These are phyloP conservation scores for Candida taoyuanica DNA, from an alignment of 805 yeast genomes.

Conservation along the genomic window DNA sequence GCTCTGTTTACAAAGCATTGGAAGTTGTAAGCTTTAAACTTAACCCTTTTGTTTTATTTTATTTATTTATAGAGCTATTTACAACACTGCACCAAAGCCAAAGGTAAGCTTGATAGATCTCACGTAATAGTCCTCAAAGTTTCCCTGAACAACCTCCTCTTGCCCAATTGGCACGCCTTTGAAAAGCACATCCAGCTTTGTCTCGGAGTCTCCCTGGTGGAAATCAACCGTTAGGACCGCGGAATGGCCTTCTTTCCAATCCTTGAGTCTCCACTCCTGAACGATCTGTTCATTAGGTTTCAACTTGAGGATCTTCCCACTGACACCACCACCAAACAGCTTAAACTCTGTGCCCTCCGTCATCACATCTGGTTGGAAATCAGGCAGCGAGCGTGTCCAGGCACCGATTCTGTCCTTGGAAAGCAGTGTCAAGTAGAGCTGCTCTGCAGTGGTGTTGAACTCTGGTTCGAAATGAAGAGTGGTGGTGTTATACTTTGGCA, in stretches of 20 bases:
- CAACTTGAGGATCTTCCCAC: conserved; percentile 62
- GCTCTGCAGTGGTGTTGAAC: conserved; percentile 86
- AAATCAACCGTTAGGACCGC: conserved; percentile 65
- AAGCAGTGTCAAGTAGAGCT: conserved; percentile 70
- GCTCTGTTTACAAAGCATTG: too few species aligned
- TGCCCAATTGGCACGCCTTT: conserved; percentile 93
- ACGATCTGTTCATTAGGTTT: conserved; percentile 55
- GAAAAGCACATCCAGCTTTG: conserved; percentile 73
- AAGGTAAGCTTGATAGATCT: conserved; percentile 86
- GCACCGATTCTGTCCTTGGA: conserved; percentile 78
- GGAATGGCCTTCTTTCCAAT: conserved; percentile 84
- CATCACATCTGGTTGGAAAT: conserved; percentile 42
- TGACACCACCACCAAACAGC: conserved; percentile 83
- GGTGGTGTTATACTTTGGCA: conserved; percentile 75
- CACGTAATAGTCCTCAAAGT: conserved; percentile 86
- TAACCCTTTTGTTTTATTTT: too few species aligned
- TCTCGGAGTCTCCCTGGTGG: conserved; percentile 78
- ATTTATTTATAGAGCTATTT: not conserved
- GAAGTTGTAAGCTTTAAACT: too few species aligned
- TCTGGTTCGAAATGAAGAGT: conserved; percentile 70
- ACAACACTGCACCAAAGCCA: conserved; percentile 92
- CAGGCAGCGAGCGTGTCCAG: conserved; percentile 77
- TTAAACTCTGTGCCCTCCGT: conserved; percentile 57
- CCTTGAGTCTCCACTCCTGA: conserved; percentile 81
- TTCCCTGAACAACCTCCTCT: conserved; percentile 78